A percentile compares a stretch with the other conserved stretches of the same genome.
phyloP scores from a whole-genome alignment of 164 flowering plant species.

The Stephania japonica region DNA sequence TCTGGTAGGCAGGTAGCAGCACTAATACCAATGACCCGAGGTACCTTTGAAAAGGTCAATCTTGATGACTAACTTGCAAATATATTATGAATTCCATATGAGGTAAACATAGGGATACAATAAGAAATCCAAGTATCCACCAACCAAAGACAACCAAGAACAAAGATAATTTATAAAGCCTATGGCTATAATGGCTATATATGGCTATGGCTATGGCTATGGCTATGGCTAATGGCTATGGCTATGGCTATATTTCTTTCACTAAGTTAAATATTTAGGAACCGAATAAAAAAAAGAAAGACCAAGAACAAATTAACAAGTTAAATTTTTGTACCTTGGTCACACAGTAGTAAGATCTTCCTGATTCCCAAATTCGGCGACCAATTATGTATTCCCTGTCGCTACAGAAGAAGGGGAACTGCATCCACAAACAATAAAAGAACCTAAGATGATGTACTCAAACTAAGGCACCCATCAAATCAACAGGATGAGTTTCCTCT shows the following conservation, averaged over 20 bases:
- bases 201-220: not conserved
- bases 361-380: slow-evolving; percentile 66
- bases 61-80: not conserved
- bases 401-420: slow-evolving; percentile 79
- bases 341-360: slow-evolving; percentile 55
- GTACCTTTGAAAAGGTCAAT: not conserved
- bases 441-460: slow-evolving; percentile 13
- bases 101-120: not conserved
- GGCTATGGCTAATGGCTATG: no score
- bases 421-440: slow-evolving; percentile 19
- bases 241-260: not conserved
- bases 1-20: not conserved
- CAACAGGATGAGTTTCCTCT: not conserved
- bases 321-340: slow-evolving; percentile 45
- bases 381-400: slow-evolving; percentile 71
- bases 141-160: not conserved
- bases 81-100: not conserved
- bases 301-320: not conserved
- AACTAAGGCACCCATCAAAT: slow-evolving; percentile 8
- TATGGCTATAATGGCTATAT: no score
- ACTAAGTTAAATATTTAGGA: not conserved
- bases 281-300: not conserved
- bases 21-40: not conserved
- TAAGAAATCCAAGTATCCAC: not conserved
- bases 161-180: not conserved